These are phyloP conservation scores for Citropsis articulata DNA, from an alignment of 345 rosid species.

Conservation along the genomic window DNA sequence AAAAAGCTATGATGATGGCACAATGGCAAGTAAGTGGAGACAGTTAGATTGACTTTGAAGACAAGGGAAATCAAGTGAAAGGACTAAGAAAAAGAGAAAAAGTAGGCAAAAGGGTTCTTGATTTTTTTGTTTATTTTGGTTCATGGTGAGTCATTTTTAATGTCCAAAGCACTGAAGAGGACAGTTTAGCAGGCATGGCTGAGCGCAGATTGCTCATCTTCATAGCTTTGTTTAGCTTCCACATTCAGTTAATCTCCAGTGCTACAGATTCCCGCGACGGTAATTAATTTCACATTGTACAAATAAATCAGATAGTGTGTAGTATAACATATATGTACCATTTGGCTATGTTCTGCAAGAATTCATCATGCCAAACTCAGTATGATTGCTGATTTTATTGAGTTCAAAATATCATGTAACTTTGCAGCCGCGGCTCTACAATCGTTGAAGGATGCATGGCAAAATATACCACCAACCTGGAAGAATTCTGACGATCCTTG, in stretches of 20 bases:
- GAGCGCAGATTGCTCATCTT: slow-evolving; percentile 6
- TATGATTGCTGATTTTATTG: not conserved
- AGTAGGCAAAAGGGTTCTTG: not conserved
- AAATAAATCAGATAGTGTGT: too few species aligned
- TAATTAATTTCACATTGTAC: not conserved
- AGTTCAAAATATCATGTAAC: not conserved
- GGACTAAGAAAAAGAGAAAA: not conserved
- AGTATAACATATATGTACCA: not conserved
- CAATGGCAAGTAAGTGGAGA: not conserved
- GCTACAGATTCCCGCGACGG: slow-evolving; percentile 10
- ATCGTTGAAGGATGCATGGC: slow-evolving; percentile 74
- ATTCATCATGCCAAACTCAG: too few species aligned
- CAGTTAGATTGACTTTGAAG: slow-evolving; percentile 14
- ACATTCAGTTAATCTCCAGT: not conserved
- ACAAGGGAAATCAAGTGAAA: slow-evolving; percentile 15
- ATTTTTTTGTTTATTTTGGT: not conserved
- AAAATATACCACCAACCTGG: slow-evolving; percentile 80
- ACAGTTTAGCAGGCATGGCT: slow-evolving; percentile 3
- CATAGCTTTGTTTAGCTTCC: not conserved
- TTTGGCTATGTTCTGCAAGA: too few species aligned
- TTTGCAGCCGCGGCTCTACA: slow-evolving; percentile 67
- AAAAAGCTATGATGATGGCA: slow-evolving; percentile 10
- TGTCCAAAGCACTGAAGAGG: not conserved
- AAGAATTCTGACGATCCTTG: slow-evolving; percentile 73
- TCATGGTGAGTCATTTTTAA: not conserved